Conservation (phyloP, 164 flowering plant genomes). For the Vitis rotundifolia region DNA sequence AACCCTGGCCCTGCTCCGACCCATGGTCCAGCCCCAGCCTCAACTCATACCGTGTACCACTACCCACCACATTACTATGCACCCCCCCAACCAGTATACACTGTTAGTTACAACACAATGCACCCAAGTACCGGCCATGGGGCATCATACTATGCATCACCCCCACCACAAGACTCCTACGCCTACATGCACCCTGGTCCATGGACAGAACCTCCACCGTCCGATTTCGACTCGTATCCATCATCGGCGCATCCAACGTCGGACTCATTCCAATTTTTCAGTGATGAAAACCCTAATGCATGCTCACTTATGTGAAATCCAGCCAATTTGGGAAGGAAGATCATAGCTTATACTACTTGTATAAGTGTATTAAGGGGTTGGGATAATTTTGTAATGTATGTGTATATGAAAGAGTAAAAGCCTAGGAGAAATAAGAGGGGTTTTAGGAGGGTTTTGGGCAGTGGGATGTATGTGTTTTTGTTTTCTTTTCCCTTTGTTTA, state of each 20-base stretch:
- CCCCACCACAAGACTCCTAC: conserved; percentile 30
- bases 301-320: conserved; percentile 56
- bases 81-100: conserved; percentile 28
- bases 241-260: conserved; percentile 27
- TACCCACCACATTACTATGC: conserved; percentile 31
- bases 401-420: conserved; percentile 7
- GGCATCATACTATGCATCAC: conserved; percentile 40
- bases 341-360: conserved; percentile 17
- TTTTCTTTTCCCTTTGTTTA: not conserved
- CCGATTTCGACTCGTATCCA: conserved; percentile 18
- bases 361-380: conserved; percentile 8
- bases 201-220: conserved; percentile 22
- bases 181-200: conserved; percentile 27
- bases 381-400: conserved; percentile 25
- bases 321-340: not conserved
- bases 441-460: not conserved
- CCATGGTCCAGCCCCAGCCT: conserved; percentile 23
- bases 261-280: conserved; percentile 49
- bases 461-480: not conserved
- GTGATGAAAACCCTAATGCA: conserved; percentile 67
- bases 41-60: conserved; percentile 30
- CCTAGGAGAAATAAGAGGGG: conserved; percentile 1
- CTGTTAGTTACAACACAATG: conserved; percentile 45
- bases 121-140: conserved; percentile 28
- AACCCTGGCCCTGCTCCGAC: conserved; percentile 10